Conservation (phyloP, 805 yeast species). For the Candida insectorum region DNA sequence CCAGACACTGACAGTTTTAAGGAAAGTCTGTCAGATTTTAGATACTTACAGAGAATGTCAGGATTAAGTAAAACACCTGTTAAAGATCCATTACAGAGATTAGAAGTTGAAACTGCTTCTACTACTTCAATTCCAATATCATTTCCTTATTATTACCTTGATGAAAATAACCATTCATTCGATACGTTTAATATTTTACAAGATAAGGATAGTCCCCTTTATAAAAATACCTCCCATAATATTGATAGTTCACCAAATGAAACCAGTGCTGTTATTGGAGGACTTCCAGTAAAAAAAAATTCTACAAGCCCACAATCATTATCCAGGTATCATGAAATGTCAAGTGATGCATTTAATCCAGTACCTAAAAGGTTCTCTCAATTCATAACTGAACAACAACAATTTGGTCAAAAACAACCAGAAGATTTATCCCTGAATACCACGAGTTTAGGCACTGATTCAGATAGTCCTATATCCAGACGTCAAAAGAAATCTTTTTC, state of each 20-base stretch:
- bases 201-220: conserved; percentile 13
- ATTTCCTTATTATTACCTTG: conserved; percentile 23
- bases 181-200: conserved; percentile 24
- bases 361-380: conserved; percentile 41
- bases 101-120: conserved; percentile 24
- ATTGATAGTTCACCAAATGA: conserved; percentile 1
- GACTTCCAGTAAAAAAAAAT: conserved; percentile 1
- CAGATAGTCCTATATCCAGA: conserved; percentile 4
- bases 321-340: conserved; percentile 1
- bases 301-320: conserved; percentile 1
- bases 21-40: no score
- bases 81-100: no score
- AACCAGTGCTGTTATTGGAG: conserved; percentile 4
- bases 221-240: conserved; percentile 25
- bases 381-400: conserved; percentile 35
- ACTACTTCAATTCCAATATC: conserved; percentile 26
- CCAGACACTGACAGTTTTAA: no score
- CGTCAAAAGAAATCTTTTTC: not conserved
- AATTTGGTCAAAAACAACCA: conserved; percentile 12
- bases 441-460: conserved; percentile 9
- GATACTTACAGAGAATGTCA: no score
- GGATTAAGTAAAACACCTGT: no score
- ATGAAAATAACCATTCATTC: conserved; percentile 18
- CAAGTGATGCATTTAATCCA: conserved; percentile 21
- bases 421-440: conserved; percentile 8